Base-by-base conservation (phyloP, 352 stramenopile species). In the Plasmopara halstedii region DNA sequence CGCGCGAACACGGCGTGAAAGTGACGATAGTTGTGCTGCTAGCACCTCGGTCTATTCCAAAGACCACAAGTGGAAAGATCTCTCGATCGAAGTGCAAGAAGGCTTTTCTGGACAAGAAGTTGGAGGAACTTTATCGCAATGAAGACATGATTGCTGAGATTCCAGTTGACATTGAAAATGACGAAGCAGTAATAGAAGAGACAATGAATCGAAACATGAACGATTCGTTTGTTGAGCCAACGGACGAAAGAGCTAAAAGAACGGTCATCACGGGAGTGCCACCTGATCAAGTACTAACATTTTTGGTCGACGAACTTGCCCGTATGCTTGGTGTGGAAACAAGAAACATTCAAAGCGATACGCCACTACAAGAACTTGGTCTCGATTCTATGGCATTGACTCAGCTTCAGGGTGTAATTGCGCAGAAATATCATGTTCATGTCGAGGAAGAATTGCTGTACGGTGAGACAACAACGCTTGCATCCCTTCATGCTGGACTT, bases 51-150 rank as follows among this genome's bases (percentile, higher is more conserved):
- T 91, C 89, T 2, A 96, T 99, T 41, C 88, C 93, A 6, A 99
- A 99, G 67, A 99, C 96, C 2, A 98, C 92, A 11, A 98, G 93
- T 58, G 96, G 96, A 7, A 99, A 99, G 64, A 99, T 99, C 61
- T 95, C 91, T 18, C 83, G 96, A 47, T 71, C 77, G n/a, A 90
- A 85, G 36, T 92, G 85, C 54, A 85, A 77, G 49, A 70, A 71
- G 56, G 75, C 73, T 17, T 52, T 93, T 3, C 58, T 76, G 27
- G 56, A 77, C 1, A 78, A 88, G 20, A 60, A 62, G 15, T 56
- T 92, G 13, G 58, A 73, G 5, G 73, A 83, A 42, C 43, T 92
- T 6, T 88, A 90, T 44, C 76, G 76, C 21, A 89, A 89, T 35
- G 78, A 89, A 39, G 78, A 89, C 40, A 83, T 89, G 46, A 83